These are phyloP conservation scores for Trichoderma citrinoviride DNA, from an alignment of 2,329 filamentous ascomycete genomes.

Conservation along the genomic window DNA sequence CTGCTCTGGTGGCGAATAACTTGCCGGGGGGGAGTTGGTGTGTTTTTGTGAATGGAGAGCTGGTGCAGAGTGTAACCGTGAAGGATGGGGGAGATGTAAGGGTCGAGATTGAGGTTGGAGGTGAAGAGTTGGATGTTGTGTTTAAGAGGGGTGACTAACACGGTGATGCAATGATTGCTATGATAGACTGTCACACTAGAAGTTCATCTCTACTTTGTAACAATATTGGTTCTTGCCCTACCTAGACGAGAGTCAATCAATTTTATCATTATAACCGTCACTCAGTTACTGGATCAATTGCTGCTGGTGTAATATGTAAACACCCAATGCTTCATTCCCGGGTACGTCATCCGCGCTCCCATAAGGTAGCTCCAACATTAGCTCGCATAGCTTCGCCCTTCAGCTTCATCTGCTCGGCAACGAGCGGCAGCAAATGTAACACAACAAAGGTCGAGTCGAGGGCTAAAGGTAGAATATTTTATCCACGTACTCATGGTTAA, in stretches of 20 bases:
- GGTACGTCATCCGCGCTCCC: background rate
- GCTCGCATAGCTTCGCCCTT: background rate
- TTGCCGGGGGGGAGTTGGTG: constrained; percentile 13
- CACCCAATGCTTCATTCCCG: background rate
- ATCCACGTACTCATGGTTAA: background rate
- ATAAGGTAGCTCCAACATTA: background rate
- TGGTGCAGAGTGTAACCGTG: background rate
- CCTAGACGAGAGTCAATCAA: too few species aligned
- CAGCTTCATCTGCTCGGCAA: background rate
- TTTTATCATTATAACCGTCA: too few species aligned
- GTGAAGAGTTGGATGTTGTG: constrained; percentile 12
- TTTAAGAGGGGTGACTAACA: background rate
- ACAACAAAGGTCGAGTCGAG: background rate
- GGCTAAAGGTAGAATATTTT: too few species aligned
- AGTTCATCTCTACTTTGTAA: too few species aligned
- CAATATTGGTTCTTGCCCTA: too few species aligned
- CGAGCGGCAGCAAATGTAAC: background rate
- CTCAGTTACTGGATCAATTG: too few species aligned
- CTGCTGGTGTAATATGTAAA: background rate
- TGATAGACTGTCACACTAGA: too few species aligned
- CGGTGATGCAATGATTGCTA: too few species aligned
- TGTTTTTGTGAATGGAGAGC: constrained; percentile 6
- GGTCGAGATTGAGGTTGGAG: background rate
- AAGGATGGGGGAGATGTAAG: background rate
- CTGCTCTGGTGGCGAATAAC: constrained; percentile 7